A percentile compares a stretch with the other conserved stretches of the same genome.
These are phyloP conservation scores for Coemansia sp. DNA, from an alignment of 192 early-diverging fungal genomes.

Conservation along the genomic window DNA sequence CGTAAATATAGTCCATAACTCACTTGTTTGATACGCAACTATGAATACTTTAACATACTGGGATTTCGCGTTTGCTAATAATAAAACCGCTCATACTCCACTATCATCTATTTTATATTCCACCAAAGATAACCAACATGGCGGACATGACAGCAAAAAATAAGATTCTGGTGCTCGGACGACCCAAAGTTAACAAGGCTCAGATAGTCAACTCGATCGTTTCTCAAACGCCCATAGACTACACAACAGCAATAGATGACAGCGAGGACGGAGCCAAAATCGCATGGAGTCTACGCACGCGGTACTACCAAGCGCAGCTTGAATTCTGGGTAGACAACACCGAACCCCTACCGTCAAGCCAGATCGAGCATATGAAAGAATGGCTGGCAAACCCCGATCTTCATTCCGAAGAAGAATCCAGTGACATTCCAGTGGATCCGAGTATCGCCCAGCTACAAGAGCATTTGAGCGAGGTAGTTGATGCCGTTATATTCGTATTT, in stretches of 20 bases:
- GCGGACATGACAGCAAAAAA: slow-evolving; percentile 23
- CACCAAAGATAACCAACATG: neutral
- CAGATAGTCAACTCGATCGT: slow-evolving; percentile 27
- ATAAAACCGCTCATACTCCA: neutral
- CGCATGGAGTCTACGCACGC: slow-evolving; percentile 40
- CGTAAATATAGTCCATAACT: neutral
- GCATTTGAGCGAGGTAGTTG: slow-evolving; percentile 43
- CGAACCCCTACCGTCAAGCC: slow-evolving; percentile 18
- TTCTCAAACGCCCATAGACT: neutral
- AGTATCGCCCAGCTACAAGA: slow-evolving; percentile 33
- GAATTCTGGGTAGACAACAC: slow-evolving; percentile 57
- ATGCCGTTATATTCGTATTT: slow-evolving; percentile 48
- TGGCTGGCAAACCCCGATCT: slow-evolving; percentile 34
- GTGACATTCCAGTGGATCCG: slow-evolving; percentile 23
- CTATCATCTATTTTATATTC: neutral
- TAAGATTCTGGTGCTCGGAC: slow-evolving; percentile 50
- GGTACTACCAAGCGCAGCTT: slow-evolving; percentile 36
- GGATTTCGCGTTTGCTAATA: neutral
- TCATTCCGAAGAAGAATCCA: neutral
- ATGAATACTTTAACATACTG: neutral
- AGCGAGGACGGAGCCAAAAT: slow-evolving; percentile 17
- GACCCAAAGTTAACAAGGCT: slow-evolving; percentile 23
- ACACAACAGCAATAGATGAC: neutral
- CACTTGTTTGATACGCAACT: neutral
- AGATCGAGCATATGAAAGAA: slow-evolving; percentile 27